Base-by-base conservation (phyloP, 108 stramenopile species). In the Skeletonema tropicum region DNA sequence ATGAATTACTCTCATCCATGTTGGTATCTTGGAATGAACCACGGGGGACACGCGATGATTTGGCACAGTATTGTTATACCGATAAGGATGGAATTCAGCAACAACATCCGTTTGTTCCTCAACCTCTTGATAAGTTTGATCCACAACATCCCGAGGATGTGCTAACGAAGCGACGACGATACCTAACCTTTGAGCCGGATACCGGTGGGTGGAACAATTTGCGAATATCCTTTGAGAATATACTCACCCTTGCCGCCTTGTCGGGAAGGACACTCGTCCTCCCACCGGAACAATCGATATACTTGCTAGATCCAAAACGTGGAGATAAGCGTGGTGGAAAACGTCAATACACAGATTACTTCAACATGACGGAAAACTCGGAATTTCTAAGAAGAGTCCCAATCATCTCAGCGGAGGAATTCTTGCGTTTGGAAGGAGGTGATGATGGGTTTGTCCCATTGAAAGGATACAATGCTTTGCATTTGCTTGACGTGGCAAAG, bases 251-350 rank as follows among this genome's bases (percentile, higher is more conserved):
- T 41, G 96, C 94, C 8, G 85, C 91, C 19, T 80, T 86, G 21
- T 90, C 90, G 6, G 93, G 94, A 29, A 71, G 96, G 32, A 91
- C 93, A 1, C 61, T 97, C 32, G 94, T 97, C 2, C 63, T 97
- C 38, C 96, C 96, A 23, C 96, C 96, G 17, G 88, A 88, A 41
- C 75, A 87, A 38, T 76, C 79, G 0, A 69, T 94, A 23, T 97
- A 97, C 66, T 45, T 97, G 7, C 60, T 97, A 61, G 80, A 85
- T 25, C 66, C 73, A 19, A 74, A 78, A 25, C 74, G 65, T 38
- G 82, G 79, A 25, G 71, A 80, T 57, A 78, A 72, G 8, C 60
- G 77, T 41, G 61, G 57, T 12, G 83, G 84, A 36, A 76, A 84
- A 3, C 70, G 70, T 25, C 89, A 84, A 45, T 79, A 66, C 31